Evolutionary conservation across 2,329 filamentous ascomycete species (phyloP).

Genomic region (Epicoccum nigrum): DNA sequence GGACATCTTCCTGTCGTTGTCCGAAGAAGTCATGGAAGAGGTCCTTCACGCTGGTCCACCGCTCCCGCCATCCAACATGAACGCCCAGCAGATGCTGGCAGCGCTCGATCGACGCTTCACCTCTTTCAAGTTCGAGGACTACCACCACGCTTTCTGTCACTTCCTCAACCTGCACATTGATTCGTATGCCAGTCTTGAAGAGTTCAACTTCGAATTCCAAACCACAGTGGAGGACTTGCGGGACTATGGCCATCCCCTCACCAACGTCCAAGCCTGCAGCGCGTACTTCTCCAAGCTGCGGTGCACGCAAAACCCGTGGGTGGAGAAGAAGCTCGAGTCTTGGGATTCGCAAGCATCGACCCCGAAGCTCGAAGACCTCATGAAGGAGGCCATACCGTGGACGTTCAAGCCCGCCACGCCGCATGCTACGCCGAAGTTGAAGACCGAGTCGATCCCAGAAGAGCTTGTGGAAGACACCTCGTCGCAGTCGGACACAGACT

Average conservation of each 20-base stretch:
- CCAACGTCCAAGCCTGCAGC: slow-evolving; percentile 45
- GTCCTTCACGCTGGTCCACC: slow-evolving; percentile 44
- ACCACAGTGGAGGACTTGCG: slow-evolving; percentile 41
- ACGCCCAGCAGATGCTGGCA: slow-evolving; percentile 41
- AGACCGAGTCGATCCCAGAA: slow-evolving; percentile 30
- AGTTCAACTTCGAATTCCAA: slow-evolving; percentile 44
- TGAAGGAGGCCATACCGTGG: slow-evolving; percentile 42
- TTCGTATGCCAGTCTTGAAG: slow-evolving; percentile 38
- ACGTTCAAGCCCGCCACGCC: slow-evolving; percentile 36
- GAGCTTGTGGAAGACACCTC: slow-evolving; percentile 26
- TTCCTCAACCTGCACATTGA: slow-evolving; percentile 48
- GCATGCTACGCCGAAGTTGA: slow-evolving; percentile 24
- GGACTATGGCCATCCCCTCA: slow-evolving; percentile 42
- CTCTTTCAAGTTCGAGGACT: slow-evolving; percentile 42
- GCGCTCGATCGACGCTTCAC: slow-evolving; percentile 37
- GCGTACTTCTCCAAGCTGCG: slow-evolving; percentile 48
- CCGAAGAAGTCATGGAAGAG: slow-evolving; percentile 47
- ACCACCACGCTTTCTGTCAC: slow-evolving; percentile 47
- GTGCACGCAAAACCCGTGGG: slow-evolving; percentile 48
- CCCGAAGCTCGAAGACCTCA: slow-evolving; percentile 33
- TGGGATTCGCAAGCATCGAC: slow-evolving; percentile 35
- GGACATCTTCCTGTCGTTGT: slow-evolving; percentile 45
- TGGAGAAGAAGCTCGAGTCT: slow-evolving; percentile 39
- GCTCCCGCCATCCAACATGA: slow-evolving; percentile 41
- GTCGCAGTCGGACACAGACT: slow-evolving; percentile 30